Evolutionary conservation across 1,284 basidiomycete species (phyloP).

Genomic region (Wolfiporia cocos): DNA sequence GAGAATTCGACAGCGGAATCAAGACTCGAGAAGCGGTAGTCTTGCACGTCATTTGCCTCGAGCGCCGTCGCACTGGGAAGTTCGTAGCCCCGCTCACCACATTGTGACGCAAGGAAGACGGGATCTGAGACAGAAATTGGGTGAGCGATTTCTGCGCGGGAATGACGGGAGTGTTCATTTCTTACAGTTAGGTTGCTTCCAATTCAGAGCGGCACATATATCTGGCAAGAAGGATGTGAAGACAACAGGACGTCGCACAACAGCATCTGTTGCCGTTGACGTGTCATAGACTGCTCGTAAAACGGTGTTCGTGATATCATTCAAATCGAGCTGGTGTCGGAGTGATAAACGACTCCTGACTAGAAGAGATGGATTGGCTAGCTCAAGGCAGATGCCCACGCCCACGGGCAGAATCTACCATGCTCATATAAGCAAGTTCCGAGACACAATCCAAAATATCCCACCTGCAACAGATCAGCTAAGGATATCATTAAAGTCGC

Average conservation of each 20-base stretch:
- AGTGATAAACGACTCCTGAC: slow-evolving; percentile 38
- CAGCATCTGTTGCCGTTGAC: slow-evolving; percentile 42
- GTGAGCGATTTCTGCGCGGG: neutral
- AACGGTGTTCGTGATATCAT: slow-evolving; percentile 78
- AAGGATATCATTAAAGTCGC: slow-evolving; percentile 64
- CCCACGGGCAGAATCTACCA: slow-evolving; percentile 67
- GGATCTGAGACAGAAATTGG: slow-evolving; percentile 56
- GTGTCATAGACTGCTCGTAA: slow-evolving; percentile 76
- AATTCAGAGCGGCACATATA: slow-evolving; percentile 87
- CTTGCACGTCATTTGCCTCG: slow-evolving; percentile 40
- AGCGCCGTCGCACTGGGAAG: slow-evolving; percentile 35
- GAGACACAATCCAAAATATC: slow-evolving; percentile 59
- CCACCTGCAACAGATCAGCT: slow-evolving; percentile 66
- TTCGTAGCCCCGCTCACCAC: slow-evolving; percentile 54
- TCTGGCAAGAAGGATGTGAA: slow-evolving; percentile 88
- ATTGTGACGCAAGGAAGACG: slow-evolving; percentile 90
- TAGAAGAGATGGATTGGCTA: slow-evolving; percentile 59
- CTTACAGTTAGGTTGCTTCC: slow-evolving; percentile 99
- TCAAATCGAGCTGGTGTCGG: slow-evolving; percentile 59
- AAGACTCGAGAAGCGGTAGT: slow-evolving; percentile 66
- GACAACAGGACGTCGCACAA: slow-evolving; percentile 66
- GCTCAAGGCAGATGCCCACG: slow-evolving; percentile 76
- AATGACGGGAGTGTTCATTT: slow-evolving; percentile 8
- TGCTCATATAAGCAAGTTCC: slow-evolving; percentile 71
- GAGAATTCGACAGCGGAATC: slow-evolving; percentile 93